Base-by-base conservation (phyloP, 768 basidiomycete genomes). In the Vararia minispora region DNA sequence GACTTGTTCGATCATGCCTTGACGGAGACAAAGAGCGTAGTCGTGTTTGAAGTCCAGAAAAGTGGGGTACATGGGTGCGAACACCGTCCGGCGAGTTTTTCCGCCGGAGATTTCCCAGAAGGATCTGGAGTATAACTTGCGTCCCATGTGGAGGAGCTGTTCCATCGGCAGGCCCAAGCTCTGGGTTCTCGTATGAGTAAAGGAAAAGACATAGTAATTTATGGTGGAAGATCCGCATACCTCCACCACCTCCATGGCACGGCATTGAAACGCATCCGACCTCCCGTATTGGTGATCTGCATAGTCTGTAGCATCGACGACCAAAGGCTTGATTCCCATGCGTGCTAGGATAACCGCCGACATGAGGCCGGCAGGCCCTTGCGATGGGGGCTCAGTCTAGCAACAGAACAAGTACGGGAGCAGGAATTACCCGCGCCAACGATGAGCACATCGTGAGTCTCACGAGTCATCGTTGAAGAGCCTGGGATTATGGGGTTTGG, bases 141-240 rank as follows among this genome's bases (percentile, higher is more conserved):
- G 18, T 14, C 40, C 40, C 23, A 33, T 33, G 24, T 41, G 40
- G 18, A 35, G 26, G 14, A 41, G 33, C 18, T 41, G 40, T 26
- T 41, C 40, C 30, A 41, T 41, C 12, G 40, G 40, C 27, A 25
- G 22, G 5, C 40, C 40, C n/a, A 41, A 35, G 40, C 40, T 41
- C 40, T 41, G 33, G 6, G 18, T n/a, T n/a, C n/a, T n/a, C n/a
- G n/a, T n/a, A n/a, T n/a, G n/a, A n/a, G 28, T 28, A 14, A 28
- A 28, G 14, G 28, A 28, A 13, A 23, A 12, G 12, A 17, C 11
- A 12, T 33, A 14, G 18, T 26, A 21, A 24, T 12, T 18, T 7
- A 24, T 8, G 13, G 22, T 9, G 14, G 30, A 38, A 8, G 6
- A 28, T 17, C 3, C 9, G 2, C 11, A 10, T 14, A 40, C 39